Conservation (phyloP, 352 stramenopile genomes). For the Pythium monospermum region DNA sequence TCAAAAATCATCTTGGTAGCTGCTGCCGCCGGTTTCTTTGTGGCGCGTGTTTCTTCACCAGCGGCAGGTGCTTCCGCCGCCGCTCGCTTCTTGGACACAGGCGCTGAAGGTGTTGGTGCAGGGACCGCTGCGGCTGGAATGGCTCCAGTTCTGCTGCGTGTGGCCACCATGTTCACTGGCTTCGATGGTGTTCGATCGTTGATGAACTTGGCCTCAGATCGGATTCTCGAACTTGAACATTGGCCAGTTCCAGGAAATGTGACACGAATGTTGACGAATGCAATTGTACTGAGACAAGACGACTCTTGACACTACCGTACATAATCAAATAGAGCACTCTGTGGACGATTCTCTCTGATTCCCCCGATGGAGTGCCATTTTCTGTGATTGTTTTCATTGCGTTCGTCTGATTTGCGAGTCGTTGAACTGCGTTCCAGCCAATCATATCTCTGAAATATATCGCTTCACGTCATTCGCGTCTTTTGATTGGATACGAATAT, state of each 20-base stretch:
- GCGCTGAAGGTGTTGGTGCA: constrained; percentile 30
- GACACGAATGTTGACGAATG: constrained; percentile 18
- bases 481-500: constrained; percentile 16
- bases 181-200: constrained; percentile 10
- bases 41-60: constrained; percentile 22
- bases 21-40: constrained; percentile 39
- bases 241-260: constrained; percentile 15
- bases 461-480: constrained; percentile 10
- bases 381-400: constrained; percentile 3
- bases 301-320: too few species aligned
- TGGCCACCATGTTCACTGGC: constrained; percentile 18
- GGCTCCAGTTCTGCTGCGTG: constrained; percentile 14
- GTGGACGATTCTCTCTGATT: background rate
- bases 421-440: constrained; percentile 5
- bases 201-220: background rate
- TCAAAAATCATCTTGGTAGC: constrained; percentile 25
- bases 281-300: background rate
- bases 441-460: constrained; percentile 18
- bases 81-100: constrained; percentile 36
- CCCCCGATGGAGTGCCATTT: constrained; percentile 2
- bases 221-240: constrained; percentile 25
- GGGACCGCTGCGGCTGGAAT: constrained; percentile 20
- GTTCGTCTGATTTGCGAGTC: constrained; percentile 13
- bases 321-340: too few species aligned
- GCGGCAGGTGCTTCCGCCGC: constrained; percentile 17